Evolutionary conservation across 495 filamentous ascomycete species (phyloP), one percentile per base, ranked within the genome.

Genomic region (Podospora didyma): DNA sequence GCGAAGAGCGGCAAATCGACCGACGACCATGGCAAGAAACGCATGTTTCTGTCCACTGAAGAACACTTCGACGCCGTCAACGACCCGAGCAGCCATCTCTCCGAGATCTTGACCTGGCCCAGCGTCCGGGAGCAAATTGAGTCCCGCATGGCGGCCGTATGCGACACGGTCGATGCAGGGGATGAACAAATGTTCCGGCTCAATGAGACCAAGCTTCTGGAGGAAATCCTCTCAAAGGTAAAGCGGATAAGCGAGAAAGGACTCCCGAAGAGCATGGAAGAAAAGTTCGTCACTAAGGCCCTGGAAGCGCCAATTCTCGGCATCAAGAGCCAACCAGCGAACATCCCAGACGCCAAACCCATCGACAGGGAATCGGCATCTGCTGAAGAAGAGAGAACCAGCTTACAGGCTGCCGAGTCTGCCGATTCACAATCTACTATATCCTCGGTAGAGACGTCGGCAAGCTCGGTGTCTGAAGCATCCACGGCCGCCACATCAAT

Each of bases 181-280:
- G 89, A 89, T 47, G 91, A 96, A 66, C 79, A 67, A 46, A 88
- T 94, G 84, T 93, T 89, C 68, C 83, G 89, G 23, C 77, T 94
- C 20, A 93, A 75, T 58, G 76, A 85, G 56, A 66, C 71, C 5
- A 93, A 89, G 67, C 77, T 96, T 12, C 54, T 89, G n/a, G 57
- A 64, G 26, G 81, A 88, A 57, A 63, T 97, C 19, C 52, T 89
- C 19, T 58, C 63, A 16, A 97, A 96, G 66, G 92, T 91, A 17
- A 75, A 80, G 51, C 78, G 74, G 0, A 90, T 96, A 81, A 77
- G 78, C 19, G 69, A 75, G 7, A 74, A 73, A 0, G 83, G 83
- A 0, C 69, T 97, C 28, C 92, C 94, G 10, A 70, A 73, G 41
- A 96, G 88, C 61, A 79, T 97, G 79, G 95, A 97, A 67, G 87